These are phyloP conservation scores for Cystobasidium sp. DNA, from an alignment of 1,284 basidiomycete genomes.

Conservation along the genomic window DNA sequence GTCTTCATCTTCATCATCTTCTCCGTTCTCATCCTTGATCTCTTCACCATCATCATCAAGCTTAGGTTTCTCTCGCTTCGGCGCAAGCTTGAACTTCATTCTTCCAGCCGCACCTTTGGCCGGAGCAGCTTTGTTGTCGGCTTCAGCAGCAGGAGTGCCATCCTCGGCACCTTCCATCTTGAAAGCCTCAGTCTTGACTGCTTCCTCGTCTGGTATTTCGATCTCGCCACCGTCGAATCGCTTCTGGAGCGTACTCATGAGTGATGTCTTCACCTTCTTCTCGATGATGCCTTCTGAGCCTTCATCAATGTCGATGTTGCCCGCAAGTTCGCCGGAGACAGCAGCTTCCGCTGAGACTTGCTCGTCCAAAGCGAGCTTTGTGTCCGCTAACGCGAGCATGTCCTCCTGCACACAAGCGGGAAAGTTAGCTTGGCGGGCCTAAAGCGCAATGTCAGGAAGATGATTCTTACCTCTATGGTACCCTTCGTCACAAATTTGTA, in stretches of 20 bases:
- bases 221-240: slow-evolving; percentile 64
- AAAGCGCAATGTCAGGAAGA: not conserved
- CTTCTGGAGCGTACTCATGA: slow-evolving; percentile 77
- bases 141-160: not conserved
- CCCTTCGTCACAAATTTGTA: slow-evolving; percentile 90
- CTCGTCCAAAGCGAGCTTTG: slow-evolving; percentile 87
- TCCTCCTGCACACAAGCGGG: slow-evolving; percentile 66
- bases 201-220: slow-evolving; percentile 33
- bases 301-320: slow-evolving; percentile 56
- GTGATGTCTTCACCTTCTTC: slow-evolving; percentile 62
- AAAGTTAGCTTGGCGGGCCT: not conserved
- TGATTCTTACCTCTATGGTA: slow-evolving; percentile 72
- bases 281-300: slow-evolving; percentile 70
- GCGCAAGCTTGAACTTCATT: slow-evolving; percentile 16
- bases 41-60: slow-evolving; percentile 22
- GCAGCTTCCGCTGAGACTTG: slow-evolving; percentile 68
- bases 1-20: slow-evolving; percentile 44
- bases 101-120: slow-evolving; percentile 3
- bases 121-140: not conserved
- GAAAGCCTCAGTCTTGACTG: slow-evolving; percentile 24
- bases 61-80: slow-evolving; percentile 4
- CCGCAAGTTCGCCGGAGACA: slow-evolving; percentile 27
- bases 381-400: slow-evolving; percentile 84
- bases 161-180: slow-evolving; percentile 24
- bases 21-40: slow-evolving; percentile 37